Evolutionary conservation across 352 stramenopile genomes (phyloP).

Genomic region (Phytophthora macrochlamydospora): DNA sequence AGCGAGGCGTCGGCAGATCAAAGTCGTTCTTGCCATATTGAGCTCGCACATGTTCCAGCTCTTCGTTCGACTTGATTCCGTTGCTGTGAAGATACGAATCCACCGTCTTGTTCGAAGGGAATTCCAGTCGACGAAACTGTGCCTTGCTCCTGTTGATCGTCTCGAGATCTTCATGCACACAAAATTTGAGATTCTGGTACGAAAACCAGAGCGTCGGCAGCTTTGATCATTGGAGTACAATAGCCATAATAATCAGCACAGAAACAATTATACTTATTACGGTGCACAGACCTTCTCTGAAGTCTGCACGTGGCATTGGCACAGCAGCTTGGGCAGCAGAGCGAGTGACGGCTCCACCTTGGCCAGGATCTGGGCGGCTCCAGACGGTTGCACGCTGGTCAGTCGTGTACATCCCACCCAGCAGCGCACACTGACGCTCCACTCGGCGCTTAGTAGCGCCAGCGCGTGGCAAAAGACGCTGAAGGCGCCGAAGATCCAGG

Average conservation of each 20-base stretch:
- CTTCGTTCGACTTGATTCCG: conserved; percentile 45
- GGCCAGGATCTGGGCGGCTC: conserved; percentile 51
- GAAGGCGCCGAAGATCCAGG: conserved; percentile 49
- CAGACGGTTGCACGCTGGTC: conserved; percentile 63
- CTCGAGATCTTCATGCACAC: conserved; percentile 59
- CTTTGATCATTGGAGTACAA: conserved; percentile 8
- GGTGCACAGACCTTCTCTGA: conserved; percentile 8
- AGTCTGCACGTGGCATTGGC: conserved; percentile 32
- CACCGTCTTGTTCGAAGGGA: conserved; percentile 59
- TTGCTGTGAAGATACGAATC: conserved; percentile 61
- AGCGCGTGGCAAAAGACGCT: conserved; percentile 59
- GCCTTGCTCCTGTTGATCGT: conserved; percentile 47
- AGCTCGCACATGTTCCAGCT: conserved; percentile 47
- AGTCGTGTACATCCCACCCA: conserved; percentile 55
- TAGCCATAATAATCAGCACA: no score
- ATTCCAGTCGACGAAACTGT: conserved; percentile 80
- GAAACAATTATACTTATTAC: no score
- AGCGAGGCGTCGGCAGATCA: conserved; percentile 93
- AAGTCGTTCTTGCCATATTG: conserved; percentile 93
- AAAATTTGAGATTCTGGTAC: conserved; percentile 85
- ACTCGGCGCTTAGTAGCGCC: conserved; percentile 50
- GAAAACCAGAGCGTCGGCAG: conserved; percentile 70
- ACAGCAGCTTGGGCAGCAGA: conserved; percentile 64
- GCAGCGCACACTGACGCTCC: conserved; percentile 67
- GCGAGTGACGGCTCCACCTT: conserved; percentile 64